Base-by-base conservation (phyloP, 2,329 filamentous ascomycete genomes). In the Botryosphaeria agaves region DNA sequence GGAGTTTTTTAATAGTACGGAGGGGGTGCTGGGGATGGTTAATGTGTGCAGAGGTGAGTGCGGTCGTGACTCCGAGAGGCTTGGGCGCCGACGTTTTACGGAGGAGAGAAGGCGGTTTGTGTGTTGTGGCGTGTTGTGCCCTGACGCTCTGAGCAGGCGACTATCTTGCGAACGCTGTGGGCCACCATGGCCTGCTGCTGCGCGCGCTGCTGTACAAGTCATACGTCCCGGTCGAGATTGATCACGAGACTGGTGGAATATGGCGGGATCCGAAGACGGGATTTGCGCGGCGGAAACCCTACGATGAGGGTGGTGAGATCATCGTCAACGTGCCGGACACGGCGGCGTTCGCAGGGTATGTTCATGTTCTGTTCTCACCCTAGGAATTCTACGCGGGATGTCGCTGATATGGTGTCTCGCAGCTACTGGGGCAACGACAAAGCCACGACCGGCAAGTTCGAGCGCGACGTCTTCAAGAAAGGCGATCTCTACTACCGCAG, bases 1-100 rank as follows among this genome's bases (percentile, higher is more conserved):
- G 36, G 79, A 85, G 49, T 83, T 85, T 53, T 85, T 82, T 61
- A 79, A 76, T 47, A 78, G 73, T 34, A 80, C 75, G 1, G 79
- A 85, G 50, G 76, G 77, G 18, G 62, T 81, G 29, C 65, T 84
- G 41, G 49, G 51, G 0, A 54, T 83, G 7, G 50, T 71, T 32
- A 79, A 78, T 42, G 49, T 62, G 14, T 67, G 66, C 32, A 56
- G 62, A 8, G 53, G 41, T 34, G 30, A 17, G 38, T 11, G 1
- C n/a, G 4, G 5, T n/a, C n/a, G n/a, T n/a, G n/a, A n/a, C n/a
- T n/a, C n/a, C n/a, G n/a, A n/a, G n/a, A n/a, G n/a, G n/a, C n/a
- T n/a, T n/a, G n/a, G n/a, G n/a, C n/a, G n/a, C n/a, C n/a, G n/a
- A n/a, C n/a, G n/a, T n/a, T n/a, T n/a, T n/a, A n/a, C n/a, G n/a